Evolutionary conservation across 1,284 basidiomycete genomes (phyloP).

Genomic region (Nidula niveotomentosa): DNA sequence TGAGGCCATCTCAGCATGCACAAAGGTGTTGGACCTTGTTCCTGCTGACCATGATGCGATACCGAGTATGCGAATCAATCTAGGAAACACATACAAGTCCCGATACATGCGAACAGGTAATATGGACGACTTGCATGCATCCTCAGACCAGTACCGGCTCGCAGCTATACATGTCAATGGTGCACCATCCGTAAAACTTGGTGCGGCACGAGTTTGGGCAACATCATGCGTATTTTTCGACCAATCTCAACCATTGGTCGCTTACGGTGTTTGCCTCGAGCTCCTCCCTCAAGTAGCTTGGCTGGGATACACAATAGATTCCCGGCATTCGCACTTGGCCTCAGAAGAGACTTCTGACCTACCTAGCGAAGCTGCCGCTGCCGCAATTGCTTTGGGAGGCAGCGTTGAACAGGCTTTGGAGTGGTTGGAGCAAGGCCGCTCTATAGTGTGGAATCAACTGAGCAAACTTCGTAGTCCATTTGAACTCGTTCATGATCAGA

Average conservation of each 20-base stretch:
- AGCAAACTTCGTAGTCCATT: conserved; percentile 6
- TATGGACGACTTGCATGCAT: background rate
- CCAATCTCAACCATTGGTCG: background rate
- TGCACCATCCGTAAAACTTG: background rate
- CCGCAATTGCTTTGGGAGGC: background rate
- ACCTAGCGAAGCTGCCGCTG: background rate
- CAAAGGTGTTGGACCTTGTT: background rate
- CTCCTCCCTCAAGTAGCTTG: background rate
- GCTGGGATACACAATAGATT: background rate
- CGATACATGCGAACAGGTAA: background rate
- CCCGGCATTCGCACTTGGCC: conserved; percentile 3
- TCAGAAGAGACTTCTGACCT: background rate
- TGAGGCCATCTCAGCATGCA: background rate
- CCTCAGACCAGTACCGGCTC: background rate
- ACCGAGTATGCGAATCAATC: background rate
- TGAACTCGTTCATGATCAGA: background rate
- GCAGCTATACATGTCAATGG: background rate
- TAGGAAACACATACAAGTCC: conserved; percentile 3
- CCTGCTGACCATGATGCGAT: background rate
- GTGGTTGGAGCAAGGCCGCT: conserved; percentile 9
- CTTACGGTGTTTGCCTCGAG: background rate
- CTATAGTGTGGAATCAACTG: conserved; percentile 6
- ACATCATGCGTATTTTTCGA: background rate
- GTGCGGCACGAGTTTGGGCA: background rate
- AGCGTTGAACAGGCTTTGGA: conserved; percentile 2